Evolutionary conservation across 2,329 filamentous ascomycete genomes (phyloP).

Genomic region (Ophiostoma sp.): DNA sequence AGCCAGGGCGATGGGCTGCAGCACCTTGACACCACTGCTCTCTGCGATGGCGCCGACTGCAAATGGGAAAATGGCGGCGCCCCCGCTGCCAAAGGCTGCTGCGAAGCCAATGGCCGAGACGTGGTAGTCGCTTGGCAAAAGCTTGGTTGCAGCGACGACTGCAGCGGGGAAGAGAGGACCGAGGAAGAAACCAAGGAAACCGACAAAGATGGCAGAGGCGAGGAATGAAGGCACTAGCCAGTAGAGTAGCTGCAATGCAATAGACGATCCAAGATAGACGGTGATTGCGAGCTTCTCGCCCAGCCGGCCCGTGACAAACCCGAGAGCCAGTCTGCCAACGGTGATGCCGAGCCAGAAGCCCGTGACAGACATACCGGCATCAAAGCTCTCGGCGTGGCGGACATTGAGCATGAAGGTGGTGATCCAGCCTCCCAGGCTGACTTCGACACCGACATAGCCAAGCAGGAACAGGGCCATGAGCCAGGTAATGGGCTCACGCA

Average conservation of each 20-base stretch:
- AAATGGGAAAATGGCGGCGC: conserved; percentile 63
- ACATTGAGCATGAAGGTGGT: conserved; percentile 82
- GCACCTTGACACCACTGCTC: conserved; percentile 48
- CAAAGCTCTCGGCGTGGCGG: conserved; percentile 62
- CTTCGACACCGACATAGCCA: conserved; percentile 73
- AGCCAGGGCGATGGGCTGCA: conserved; percentile 52
- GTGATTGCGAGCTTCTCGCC: conserved; percentile 65
- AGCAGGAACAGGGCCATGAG: conserved; percentile 69
- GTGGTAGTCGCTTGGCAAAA: conserved; percentile 68
- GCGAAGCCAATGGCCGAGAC: conserved; percentile 78
- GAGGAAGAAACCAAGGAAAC: conserved; percentile 71
- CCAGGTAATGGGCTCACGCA: conserved; percentile 60
- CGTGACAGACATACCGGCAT: conserved; percentile 68
- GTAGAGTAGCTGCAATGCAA: conserved; percentile 65
- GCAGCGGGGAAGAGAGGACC: conserved; percentile 74
- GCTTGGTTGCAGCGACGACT: conserved; percentile 66
- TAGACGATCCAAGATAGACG: conserved; percentile 58
- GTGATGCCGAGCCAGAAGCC: conserved; percentile 84
- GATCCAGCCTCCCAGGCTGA: conserved; percentile 61
- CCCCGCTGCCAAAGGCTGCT: conserved; percentile 68
- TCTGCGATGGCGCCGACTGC: conserved; percentile 63
- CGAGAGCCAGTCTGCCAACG: conserved; percentile 64
- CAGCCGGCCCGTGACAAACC: conserved; percentile 68
- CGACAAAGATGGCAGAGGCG: conserved; percentile 65
- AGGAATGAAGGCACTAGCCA: conserved; percentile 77